These are phyloP conservation scores for Phialophora macrospora DNA, from an alignment of 2,329 filamentous ascomycete genomes.

Conservation along the genomic window DNA sequence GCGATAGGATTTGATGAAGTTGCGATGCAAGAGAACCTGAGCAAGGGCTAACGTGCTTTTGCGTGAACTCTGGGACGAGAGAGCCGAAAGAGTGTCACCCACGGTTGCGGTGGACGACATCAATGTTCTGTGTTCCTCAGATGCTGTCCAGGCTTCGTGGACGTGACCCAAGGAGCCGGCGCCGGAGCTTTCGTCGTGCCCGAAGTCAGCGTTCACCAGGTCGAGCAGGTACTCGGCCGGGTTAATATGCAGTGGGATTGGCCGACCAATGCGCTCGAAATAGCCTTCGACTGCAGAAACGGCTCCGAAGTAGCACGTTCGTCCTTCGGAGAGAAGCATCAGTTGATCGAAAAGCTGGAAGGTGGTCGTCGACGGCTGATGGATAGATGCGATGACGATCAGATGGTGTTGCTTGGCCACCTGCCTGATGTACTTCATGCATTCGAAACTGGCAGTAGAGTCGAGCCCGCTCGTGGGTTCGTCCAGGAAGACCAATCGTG, in stretches of 20 bases:
- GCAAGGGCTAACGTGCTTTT: conserved; percentile 50
- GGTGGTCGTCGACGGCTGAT: conserved; percentile 80
- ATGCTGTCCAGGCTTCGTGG: conserved; percentile 59
- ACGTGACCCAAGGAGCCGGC: conserved; percentile 59
- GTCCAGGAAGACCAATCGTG: conserved; percentile 80
- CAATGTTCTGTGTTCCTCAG: conserved; percentile 18
- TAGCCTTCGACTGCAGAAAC: conserved; percentile 64
- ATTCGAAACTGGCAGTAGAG: conserved; percentile 75
- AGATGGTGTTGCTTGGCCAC: conserved; percentile 66
- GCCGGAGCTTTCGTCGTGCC: conserved; percentile 52
- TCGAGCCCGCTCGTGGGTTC: conserved; percentile 85
- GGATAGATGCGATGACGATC: conserved; percentile 80
- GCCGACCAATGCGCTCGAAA: conserved; percentile 65
- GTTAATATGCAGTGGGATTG: conserved; percentile 73
- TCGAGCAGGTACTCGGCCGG: conserved; percentile 81
- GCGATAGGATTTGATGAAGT: conserved; percentile 81
- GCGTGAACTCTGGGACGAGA: neutral
- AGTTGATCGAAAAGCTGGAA: conserved; percentile 83
- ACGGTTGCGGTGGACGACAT: neutral
- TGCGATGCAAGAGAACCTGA: conserved; percentile 72
- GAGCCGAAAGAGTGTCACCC: neutral
- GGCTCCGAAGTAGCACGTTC: conserved; percentile 73
- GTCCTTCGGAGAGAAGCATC: conserved; percentile 72
- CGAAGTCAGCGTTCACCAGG: conserved; percentile 77
- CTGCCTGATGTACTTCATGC: conserved; percentile 72